Percentiles rank a stretch among this genome's conserved stretches.
Evolutionary conservation across 2,329 filamentous ascomycete species (phyloP).

Genomic region (Colletotrichum musae): DNA sequence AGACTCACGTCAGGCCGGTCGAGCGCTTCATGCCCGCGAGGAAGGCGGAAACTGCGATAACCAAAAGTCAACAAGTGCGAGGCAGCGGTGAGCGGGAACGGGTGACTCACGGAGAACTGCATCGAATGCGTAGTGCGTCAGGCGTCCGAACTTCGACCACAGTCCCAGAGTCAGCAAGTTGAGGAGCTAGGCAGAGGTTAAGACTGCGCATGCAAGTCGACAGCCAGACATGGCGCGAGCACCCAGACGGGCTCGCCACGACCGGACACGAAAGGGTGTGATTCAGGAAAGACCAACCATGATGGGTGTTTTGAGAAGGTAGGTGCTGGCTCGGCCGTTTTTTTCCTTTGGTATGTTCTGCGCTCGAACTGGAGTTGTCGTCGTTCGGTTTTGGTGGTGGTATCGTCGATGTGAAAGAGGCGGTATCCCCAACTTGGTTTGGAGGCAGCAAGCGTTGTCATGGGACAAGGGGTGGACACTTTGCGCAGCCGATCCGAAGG

Average conservation of each 20-base stretch:
- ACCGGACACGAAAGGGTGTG: conserved; percentile 7
- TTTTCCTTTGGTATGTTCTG: conserved; percentile 1
- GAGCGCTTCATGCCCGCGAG: conserved; percentile 97
- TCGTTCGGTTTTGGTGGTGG: background rate
- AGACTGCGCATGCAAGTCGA: conserved; percentile 51
- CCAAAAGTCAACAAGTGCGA: conserved; percentile 11
- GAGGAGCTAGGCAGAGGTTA: conserved; percentile 69
- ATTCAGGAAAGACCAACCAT: conserved; percentile 36
- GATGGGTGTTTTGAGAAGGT: conserved; percentile 9
- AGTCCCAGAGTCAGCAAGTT: conserved; percentile 78
- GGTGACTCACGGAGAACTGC: conserved; percentile 84
- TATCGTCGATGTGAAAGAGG: conserved; percentile 21
- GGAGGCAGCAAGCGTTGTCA: conserved; percentile 31
- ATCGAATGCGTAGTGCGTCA: conserved; percentile 97
- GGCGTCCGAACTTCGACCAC: conserved; percentile 86
- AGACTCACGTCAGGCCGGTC: conserved; percentile 94
- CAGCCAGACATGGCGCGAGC: conserved; percentile 25
- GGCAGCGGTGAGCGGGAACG: conserved; percentile 1
- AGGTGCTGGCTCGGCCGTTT: conserved; percentile 7
- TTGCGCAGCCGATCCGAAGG: background rate
- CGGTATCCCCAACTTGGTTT: conserved; percentile 17
- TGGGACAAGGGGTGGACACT: conserved; percentile 36
- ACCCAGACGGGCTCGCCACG: conserved; percentile 29
- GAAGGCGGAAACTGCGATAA: conserved; percentile 86
- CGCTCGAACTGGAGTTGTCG: background rate